phyloP scores from a whole-genome alignment of 2,329 filamentous ascomycete genomes.

The Trichoderma sp. region DNA sequence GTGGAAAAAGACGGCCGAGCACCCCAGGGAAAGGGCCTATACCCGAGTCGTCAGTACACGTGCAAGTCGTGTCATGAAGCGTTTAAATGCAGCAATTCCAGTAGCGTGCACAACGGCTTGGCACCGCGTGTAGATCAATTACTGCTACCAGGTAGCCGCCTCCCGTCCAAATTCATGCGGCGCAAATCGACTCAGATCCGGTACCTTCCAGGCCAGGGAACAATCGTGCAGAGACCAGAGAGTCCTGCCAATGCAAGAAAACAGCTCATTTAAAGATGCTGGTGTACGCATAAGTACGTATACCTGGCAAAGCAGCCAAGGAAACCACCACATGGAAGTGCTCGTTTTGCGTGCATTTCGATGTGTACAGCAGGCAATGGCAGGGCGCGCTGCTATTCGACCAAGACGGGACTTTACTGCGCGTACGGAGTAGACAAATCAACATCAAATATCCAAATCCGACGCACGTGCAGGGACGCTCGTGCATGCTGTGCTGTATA shows the following conservation, averaged over 20 bases:
- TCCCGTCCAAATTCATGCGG: slow-evolving; percentile 7
- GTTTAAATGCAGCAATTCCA: neutral
- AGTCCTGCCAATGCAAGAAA: neutral
- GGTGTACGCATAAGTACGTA: neutral
- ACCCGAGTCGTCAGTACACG: neutral
- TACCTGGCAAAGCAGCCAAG: neutral
- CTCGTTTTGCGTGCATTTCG: neutral
- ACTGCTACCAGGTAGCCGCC: slow-evolving; percentile 5
- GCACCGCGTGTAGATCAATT: neutral
- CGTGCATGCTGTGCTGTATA: neutral
- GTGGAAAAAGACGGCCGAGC: neutral
- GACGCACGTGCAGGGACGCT: neutral
- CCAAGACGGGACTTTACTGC: neutral
- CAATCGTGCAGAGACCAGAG: neutral
- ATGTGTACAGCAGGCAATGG: neutral
- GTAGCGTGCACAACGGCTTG: neutral
- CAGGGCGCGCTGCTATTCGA: neutral
- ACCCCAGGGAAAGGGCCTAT: neutral
- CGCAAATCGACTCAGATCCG: slow-evolving; percentile 23
- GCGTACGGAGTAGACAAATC: neutral
- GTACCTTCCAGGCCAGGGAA: slow-evolving; percentile 14
- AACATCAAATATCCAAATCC: too few relatives aligned
- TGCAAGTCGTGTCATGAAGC: neutral
- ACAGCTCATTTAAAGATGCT: slow-evolving; percentile 3
- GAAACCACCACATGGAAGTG: neutral